phyloP scores from a whole-genome alignment of 2,329 filamentous ascomycete species.

The Xylaria sp. region DNA sequence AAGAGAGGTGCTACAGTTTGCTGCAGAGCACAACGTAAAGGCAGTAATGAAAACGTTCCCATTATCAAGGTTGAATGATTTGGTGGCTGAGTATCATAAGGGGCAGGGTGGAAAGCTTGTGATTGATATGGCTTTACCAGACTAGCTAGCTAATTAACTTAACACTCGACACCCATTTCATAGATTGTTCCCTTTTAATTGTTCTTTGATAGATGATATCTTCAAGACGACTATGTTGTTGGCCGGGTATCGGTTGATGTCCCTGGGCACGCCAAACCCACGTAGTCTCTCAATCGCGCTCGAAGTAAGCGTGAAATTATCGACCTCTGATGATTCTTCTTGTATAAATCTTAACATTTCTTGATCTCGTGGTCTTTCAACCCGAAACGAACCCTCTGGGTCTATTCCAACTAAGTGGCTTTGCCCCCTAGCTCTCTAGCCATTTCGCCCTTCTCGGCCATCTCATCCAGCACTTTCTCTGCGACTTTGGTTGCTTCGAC shows the following conservation, averaged over 20 bases:
- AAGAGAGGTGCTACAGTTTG: conserved; percentile 55
- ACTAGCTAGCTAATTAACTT: conserved; percentile 16
- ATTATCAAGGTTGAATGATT: conserved; percentile 53
- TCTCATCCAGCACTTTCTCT: conserved; percentile 49
- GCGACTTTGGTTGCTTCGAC: conserved; percentile 55
- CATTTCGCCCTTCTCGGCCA: conserved; percentile 49
- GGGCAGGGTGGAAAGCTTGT: conserved; percentile 59
- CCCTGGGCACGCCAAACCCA: no score
- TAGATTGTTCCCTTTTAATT: not conserved
- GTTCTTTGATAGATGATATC: not conserved
- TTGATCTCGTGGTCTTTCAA: not conserved
- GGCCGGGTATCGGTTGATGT: no score
- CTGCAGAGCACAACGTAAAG: conserved; percentile 50
- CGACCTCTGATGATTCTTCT: not conserved
- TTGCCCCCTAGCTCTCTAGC: conserved; percentile 47
- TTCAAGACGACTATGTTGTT: no score
- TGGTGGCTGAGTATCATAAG: conserved; percentile 58
- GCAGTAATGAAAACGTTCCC: conserved; percentile 53
- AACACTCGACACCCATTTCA: conserved; percentile 35
- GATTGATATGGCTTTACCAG: conserved; percentile 51
- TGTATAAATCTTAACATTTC: not conserved
- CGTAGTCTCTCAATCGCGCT: not conserved
- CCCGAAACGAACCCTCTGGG: not conserved
- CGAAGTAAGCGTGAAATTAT: not conserved
- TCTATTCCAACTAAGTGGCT: conserved; percentile 24